A percentile compares a stretch with the other conserved stretches of the same genome.
phyloP scores from a whole-genome alignment of 2,329 filamentous ascomycete genomes.

The Clarireedia paspali region DNA sequence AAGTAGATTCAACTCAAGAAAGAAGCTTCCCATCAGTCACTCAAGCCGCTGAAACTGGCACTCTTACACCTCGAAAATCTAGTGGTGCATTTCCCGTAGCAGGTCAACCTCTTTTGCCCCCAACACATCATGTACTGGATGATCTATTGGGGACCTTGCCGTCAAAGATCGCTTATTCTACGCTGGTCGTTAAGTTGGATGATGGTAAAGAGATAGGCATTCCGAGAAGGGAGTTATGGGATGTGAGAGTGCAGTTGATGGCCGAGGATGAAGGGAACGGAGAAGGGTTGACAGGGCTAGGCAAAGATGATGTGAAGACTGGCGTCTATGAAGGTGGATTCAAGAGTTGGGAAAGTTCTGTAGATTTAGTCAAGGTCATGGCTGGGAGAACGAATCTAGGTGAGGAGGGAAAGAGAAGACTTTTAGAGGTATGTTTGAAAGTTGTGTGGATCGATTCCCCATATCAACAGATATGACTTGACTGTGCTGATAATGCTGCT shows the following conservation, averaged over 20 bases:
- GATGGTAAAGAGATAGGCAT: constrained; percentile 46
- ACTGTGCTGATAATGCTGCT: constrained; percentile 2
- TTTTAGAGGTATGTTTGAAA: constrained; percentile 25
- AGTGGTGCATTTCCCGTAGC: constrained; percentile 50
- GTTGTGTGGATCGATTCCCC: background rate
- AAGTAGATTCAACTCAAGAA: constrained; percentile 24
- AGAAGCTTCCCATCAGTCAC: background rate
- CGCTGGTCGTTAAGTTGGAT: constrained; percentile 52
- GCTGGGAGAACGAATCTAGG: constrained; percentile 1
- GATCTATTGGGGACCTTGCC: constrained; percentile 53
- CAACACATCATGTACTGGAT: constrained; percentile 43
- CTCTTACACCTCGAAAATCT: constrained; percentile 18
- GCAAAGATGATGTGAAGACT: constrained; percentile 67
- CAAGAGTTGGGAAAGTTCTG: constrained; percentile 83
- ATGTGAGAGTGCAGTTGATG: constrained; percentile 75
- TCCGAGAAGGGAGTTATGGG: constrained; percentile 72
- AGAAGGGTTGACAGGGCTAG: constrained; percentile 43
- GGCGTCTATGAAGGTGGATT: constrained; percentile 82
- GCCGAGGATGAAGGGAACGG: constrained; percentile 60
- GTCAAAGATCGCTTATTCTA: constrained; percentile 65
- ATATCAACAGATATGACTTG: background rate
- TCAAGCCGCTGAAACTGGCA: constrained; percentile 29
- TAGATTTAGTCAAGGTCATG: constrained; percentile 64
- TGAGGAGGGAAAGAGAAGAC: constrained; percentile 11
- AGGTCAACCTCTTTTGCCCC: constrained; percentile 51